Evolutionary conservation across 768 basidiomycete genomes (phyloP), one percentile per base, ranked within the genome.

Genomic region (Macrolepiota fuliginosa): DNA sequence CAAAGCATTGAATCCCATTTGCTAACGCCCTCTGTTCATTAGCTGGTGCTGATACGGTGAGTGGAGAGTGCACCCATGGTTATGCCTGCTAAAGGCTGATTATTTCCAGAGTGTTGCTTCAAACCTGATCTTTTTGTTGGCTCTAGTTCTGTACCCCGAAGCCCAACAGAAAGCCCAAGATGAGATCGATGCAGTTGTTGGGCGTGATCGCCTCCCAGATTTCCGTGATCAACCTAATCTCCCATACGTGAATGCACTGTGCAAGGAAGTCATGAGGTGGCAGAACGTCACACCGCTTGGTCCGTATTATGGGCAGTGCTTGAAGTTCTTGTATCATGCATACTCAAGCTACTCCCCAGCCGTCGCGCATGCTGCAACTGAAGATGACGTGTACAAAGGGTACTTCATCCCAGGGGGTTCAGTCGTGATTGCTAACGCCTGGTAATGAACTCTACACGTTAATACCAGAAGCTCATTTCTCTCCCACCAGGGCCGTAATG

Each of bases 401-500:
- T 52, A n/a, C n/a, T 59, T 52, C 15, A 59, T 59, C 4, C 58
- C 58, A 15, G 40, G 39, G 24, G 58, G 58, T 7, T 52, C 50
- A 2, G 36, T 40, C 22, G 27, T 59, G 9, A 29, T 52, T 17
- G 37, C 36, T 7, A 59, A 59, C 19, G 42, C 45, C 29, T 57
- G 56, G 56, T 57, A 49, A 2, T 9, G n/a, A 22, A 4, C 6
- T 19, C 29, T 25, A 25, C 39, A 12, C 35, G 19, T 24, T 39
- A 25, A 37, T n/a, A 24, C 56, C 35, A 11, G 13, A 36, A 10
- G 22, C 12, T 22, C 27, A 45, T 25, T 45, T 2, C 1, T 56
- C 24, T 37, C 6, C 12, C 49, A 64, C 2, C 25, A 77, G 76
- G 74, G 70, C 67, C 5, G 70, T 75, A 6, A 61, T 71, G 50